These are phyloP conservation scores for Aspergillus intermedius DNA, from an alignment of 2,329 filamentous ascomycete species.

Conservation along the genomic window DNA sequence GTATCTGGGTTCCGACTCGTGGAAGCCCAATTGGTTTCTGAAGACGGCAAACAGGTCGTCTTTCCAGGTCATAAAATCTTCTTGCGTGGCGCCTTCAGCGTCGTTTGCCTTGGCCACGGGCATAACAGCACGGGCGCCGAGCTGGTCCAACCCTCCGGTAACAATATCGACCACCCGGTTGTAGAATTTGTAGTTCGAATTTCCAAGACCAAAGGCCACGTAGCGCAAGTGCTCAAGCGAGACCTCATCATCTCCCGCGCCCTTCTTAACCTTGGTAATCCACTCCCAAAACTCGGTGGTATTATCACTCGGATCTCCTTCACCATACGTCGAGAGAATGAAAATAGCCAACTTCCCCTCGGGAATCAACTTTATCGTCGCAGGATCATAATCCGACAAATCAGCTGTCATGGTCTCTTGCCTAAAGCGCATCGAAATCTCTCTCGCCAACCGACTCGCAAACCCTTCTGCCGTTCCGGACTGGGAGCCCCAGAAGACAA, in stretches of 20 bases:
- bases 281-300: conserved; percentile 85
- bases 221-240: conserved; percentile 66
- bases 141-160: conserved; percentile 64
- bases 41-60: conserved; percentile 85
- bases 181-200: conserved; percentile 97
- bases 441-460: conserved; percentile 80
- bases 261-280: conserved; percentile 67
- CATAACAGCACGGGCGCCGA: conserved; percentile 71
- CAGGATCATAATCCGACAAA: conserved; percentile 86
- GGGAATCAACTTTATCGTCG: conserved; percentile 75
- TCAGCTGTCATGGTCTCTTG: conserved; percentile 90
- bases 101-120: conserved; percentile 85
- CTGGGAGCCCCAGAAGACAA: conserved; percentile 92
- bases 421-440: conserved; percentile 85
- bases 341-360: conserved; percentile 81
- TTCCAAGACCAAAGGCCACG: conserved; percentile 84
- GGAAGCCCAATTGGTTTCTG: conserved; percentile 66
- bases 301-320: conserved; percentile 93
- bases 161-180: conserved; percentile 90
- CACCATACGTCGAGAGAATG: conserved; percentile 86
- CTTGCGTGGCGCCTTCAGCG: conserved; percentile 89
- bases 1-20: conserved; percentile 85
- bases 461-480: conserved; percentile 94
- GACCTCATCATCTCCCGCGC: conserved; percentile 25
- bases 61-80: conserved; percentile 94